Base-by-base conservation (phyloP, 805 yeast species). In the Kuraishia floccosa region DNA sequence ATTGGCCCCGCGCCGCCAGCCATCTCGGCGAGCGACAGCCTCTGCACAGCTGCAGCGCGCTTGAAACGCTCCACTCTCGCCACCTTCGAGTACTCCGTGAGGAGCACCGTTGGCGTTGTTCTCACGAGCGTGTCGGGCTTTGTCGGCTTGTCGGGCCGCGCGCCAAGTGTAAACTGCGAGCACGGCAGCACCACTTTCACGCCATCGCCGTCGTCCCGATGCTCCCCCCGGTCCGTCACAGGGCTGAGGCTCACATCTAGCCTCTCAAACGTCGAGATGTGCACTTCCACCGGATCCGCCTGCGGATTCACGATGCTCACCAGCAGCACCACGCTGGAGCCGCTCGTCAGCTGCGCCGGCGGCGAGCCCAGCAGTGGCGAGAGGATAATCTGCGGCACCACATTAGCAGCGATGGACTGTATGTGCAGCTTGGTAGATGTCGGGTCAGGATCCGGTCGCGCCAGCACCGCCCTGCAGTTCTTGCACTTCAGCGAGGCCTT, bases 21-120 rank as follows among this genome's bases (percentile, higher is more conserved):
- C 11, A 20, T 28, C 16, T 17, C 25, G 12, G 13, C n/a, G 11
- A 12, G 12, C 4, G 27, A 28, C 27, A 27, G 17, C 12, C 27
- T 13, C 27, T 13, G 26, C 16, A 27, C 14, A 8, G 25, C 33
- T 16, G 13, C 27, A 3, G 27, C 20, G 19, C 61, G 36, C 11
- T 40, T 46, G 44, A 52, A 38, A 14, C 48, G 30, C 35, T 56
- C 63, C 1, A 46, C 41, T 27, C 60, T 39, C 3, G 57, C 41
- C 1, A 43, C 9, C 18, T 45, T 52, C 1, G 60, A 43, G 3
- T 33, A 33, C 5, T 38, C 34, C 0, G 49, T 45, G 4, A 60
- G 38, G 21, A 44, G 38, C 3, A 46, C 30, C 0, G 60, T 50
- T 3, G 67, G 60, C 0, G 54, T 41, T 3, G 40, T 33, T 17